Percentiles rank a stretch among this genome's conserved stretches.
These are phyloP conservation scores for Dactylonectria estremocensis DNA, from an alignment of 2,329 filamentous ascomycete genomes.

Conservation along the genomic window DNA sequence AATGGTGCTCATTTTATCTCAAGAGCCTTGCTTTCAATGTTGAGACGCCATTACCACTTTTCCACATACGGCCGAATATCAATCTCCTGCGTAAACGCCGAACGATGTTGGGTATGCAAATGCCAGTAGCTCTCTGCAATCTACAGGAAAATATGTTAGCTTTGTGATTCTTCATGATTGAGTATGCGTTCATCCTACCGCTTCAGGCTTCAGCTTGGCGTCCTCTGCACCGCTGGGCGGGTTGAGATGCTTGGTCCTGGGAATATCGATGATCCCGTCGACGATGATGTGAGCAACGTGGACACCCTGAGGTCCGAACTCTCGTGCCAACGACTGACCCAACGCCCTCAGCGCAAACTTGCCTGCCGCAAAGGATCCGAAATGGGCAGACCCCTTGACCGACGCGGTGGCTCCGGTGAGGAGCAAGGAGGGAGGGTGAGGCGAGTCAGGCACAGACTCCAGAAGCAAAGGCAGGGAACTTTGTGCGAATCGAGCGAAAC, in stretches of 20 bases:
- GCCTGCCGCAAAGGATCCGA: conserved; percentile 80
- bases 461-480: conserved; percentile 79
- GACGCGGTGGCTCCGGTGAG: conserved; percentile 91
- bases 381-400: conserved; percentile 78
- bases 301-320: conserved; percentile 88
- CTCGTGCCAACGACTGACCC: conserved; percentile 81
- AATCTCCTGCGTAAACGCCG: conserved; percentile 85
- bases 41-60: conserved; percentile 76
- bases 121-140: conserved; percentile 92
- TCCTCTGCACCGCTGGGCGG: conserved; percentile 64
- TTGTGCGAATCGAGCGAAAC: conserved; percentile 84
- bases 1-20: not conserved
- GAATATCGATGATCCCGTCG: conserved; percentile 89
- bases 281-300: conserved; percentile 88
- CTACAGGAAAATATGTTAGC: conserved; percentile 58
- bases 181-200: conserved; percentile 66
- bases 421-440: conserved; percentile 82
- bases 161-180: not conserved
- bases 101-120: conserved; percentile 84
- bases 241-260: conserved; percentile 71
- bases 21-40: not conserved
- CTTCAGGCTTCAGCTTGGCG: conserved; percentile 80
- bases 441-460: conserved; percentile 67
- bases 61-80: conserved; percentile 86
- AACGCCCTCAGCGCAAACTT: conserved; percentile 86